These are phyloP conservation scores for Leccinum imitatum DNA, from an alignment of 768 basidiomycete genomes.

Conservation along the genomic window DNA sequence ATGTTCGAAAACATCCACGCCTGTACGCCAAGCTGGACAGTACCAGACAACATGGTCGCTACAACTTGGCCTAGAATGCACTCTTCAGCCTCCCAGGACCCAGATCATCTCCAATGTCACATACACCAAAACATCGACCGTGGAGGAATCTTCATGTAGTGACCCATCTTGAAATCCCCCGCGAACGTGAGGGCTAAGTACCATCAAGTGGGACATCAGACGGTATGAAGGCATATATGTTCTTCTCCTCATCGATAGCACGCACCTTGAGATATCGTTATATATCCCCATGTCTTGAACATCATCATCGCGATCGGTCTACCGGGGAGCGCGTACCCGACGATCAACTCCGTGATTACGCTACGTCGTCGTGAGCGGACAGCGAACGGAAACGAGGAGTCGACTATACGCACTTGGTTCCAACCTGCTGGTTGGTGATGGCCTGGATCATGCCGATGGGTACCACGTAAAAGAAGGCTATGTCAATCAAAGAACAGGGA, in stretches of 20 bases:
- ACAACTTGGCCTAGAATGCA: slow-evolving; percentile 48
- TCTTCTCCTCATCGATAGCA: neutral
- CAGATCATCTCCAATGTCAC: neutral
- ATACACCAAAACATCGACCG: slow-evolving; percentile 61
- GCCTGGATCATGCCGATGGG: slow-evolving; percentile 78
- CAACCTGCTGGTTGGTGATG: slow-evolving; percentile 78
- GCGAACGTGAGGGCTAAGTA: slow-evolving; percentile 56
- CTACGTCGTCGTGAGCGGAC: slow-evolving; percentile 13
- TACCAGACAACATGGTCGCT: slow-evolving; percentile 60
- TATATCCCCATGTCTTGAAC: slow-evolving; percentile 75
- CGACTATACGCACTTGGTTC: slow-evolving; percentile 37
- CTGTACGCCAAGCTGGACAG: slow-evolving; percentile 66
- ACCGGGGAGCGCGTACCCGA: slow-evolving; percentile 57
- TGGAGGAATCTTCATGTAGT: slow-evolving; percentile 71
- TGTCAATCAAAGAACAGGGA: neutral
- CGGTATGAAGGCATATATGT: no score
- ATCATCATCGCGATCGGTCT: slow-evolving; percentile 79
- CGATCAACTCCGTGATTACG: slow-evolving; percentile 73
- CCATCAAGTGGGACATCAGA: neutral
- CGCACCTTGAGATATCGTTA: slow-evolving; percentile 51
- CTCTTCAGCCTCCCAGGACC: neutral
- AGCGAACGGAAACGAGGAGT: neutral
- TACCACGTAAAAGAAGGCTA: slow-evolving; percentile 61
- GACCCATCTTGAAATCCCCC: slow-evolving; percentile 74
- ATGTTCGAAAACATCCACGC: slow-evolving; percentile 56